Evolutionary conservation across 129 eudicot genomes (phyloP), one percentile per base, ranked within the genome.

Genomic region (Chrysanthemum lavandulifolium): DNA sequence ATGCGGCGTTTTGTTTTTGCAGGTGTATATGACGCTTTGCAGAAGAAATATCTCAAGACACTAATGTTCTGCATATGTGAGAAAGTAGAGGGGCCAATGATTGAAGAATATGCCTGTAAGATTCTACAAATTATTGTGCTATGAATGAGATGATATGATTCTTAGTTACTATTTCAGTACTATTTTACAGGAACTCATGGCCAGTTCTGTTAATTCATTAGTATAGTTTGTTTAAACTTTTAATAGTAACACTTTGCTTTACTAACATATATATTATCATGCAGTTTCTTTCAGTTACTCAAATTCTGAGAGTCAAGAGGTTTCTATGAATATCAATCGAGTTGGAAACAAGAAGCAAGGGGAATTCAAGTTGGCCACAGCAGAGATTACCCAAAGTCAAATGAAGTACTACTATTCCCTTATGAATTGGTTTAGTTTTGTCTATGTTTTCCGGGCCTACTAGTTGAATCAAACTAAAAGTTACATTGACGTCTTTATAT

Each of bases 11-110:
- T 36, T 55, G 51, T 65, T 74, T 36, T 52, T 73, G 53, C 75
- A 95, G 99, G 99, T 73, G 99, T 95, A 16, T 95, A 95, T 84
- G 99, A 95, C 67, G 99, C 99, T 60, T 66, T 95, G 83, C 97
- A 86, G 89, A 95, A 95, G 81, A 95, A 90, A 76, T 95, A 95
- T 74, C 88, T 95, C 76, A 86, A 70, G 79, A 90, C 97, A 25
- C 97, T 90, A 61, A 55, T 95, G 87, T 95, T 95, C 88, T 86
- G 97, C 69, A 79, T 95, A 49, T 95, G 97, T 60, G 97, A 95
- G 80, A 72, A 91, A 62, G 81, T 78, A 36, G 89, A 84, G 75
- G 99, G 97, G 56, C 91, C 97, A 23, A 90, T 90, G 92, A 88
- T 95, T 40, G 97, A 95, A 85, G 99, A 95, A 71, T 95, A 95